Base-by-base conservation (phyloP, 1,284 basidiomycete species). In the Leccinum huronense region DNA sequence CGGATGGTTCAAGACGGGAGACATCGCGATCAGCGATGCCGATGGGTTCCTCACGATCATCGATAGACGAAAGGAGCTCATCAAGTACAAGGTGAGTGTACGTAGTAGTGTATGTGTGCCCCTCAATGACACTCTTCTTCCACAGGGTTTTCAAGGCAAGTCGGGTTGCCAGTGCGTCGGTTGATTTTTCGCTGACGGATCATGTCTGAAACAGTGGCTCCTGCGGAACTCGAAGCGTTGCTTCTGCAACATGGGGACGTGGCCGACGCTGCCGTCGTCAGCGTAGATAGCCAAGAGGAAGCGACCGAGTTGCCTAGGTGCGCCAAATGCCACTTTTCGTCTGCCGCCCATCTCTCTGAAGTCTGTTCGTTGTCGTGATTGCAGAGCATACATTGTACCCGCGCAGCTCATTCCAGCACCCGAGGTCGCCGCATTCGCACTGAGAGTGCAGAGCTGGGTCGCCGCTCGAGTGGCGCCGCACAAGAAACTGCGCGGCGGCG, bases 1-100 rank as follows among this genome's bases (percentile, higher is more conserved):
- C 65, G 83, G 85, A 3, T 95, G 90, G 90, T 90, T 93, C 81
- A 92, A 90, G 80, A 95, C 91, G 0, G 93, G 93, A 1, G 93
- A 95, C 74, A 83, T 94, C 56, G 87, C 83, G 0, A 75, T 83
- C 11, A 75, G 83, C 9, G 89, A 91, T 67, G 68, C 75, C 3
- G 85, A 92, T 2, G 92, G 91, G 0, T 87, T 78, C 67, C 87
- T 83, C 68, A 82, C 78, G 57, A 86, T 91, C 59, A 84, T 91
- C 2, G 89, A 91, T 70, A 76, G 90, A 54, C 82, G 86, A 67
- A 94, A 94, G 70, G 93, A 94, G 72, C 77, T 94, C 38, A 91
- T 95, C 79, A 94, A 94, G 75, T 94, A 94, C 76, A 90, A 90
- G 79, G 88, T 81, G 42, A 14, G 76, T 64, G 27, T 11, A 16